Percentiles rank a stretch among this genome's conserved stretches.
Evolutionary conservation across 1,284 basidiomycete species (phyloP).

Genomic region (Marasmius oreades): DNA sequence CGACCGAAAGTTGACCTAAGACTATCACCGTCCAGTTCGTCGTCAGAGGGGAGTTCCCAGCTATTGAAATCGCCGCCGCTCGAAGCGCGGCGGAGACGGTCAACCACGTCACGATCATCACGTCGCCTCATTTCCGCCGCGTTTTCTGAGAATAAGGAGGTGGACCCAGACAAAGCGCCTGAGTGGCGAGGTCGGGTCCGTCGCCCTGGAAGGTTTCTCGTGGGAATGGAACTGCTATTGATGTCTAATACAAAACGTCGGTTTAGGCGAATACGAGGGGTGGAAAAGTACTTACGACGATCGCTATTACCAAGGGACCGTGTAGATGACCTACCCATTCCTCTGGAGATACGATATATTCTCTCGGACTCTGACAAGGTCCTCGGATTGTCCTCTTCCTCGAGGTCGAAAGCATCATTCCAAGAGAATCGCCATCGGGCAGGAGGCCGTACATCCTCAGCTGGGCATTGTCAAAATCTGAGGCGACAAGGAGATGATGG

Average conservation of each 20-base stretch:
- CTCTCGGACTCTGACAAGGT: slow-evolving; percentile 2
- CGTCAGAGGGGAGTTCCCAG: background rate
- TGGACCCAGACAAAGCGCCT: slow-evolving; percentile 27
- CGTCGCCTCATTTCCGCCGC: slow-evolving; percentile 35
- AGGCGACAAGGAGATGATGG: background rate
- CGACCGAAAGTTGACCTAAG: slow-evolving; percentile 1
- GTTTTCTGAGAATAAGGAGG: slow-evolving; percentile 41
- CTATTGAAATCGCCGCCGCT: background rate
- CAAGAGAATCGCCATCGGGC: slow-evolving; percentile 11
- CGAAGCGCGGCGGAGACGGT: background rate
- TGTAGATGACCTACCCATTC: background rate
- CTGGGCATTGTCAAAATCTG: background rate
- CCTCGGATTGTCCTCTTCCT: background rate
- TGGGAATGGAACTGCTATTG: background rate
- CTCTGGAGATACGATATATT: slow-evolving; percentile 3
- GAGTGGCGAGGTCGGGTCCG: slow-evolving; percentile 10
- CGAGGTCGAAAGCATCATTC: slow-evolving; percentile 6
- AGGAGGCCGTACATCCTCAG: slow-evolving; percentile 2
- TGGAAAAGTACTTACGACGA: background rate
- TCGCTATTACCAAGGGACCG: background rate
- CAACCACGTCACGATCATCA: slow-evolving; percentile 23
- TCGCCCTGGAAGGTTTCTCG: background rate
- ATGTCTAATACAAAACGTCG: background rate
- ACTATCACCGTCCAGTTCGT: background rate
- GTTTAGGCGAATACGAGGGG: background rate